A percentile compares a stretch with the other conserved stretches of the same genome.
Conservation (phyloP, 169 alveolate genomes). For the Condylostoma magnum region DNA sequence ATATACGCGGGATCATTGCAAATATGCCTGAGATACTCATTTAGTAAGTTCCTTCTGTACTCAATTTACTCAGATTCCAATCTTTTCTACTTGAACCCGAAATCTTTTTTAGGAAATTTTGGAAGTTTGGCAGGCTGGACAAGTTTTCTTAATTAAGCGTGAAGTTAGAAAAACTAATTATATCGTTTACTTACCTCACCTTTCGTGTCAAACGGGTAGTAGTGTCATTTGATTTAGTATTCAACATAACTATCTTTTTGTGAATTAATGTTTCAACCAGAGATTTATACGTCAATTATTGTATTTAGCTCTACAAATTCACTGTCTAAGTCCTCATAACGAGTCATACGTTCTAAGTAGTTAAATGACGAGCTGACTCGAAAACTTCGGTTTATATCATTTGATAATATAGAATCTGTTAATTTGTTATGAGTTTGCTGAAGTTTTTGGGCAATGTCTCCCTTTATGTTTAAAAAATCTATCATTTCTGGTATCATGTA, state of each 20-base stretch:
- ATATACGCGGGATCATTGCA: slow-evolving; percentile 26
- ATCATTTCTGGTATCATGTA: not conserved
- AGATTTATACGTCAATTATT: not conserved
- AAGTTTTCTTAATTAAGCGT: not conserved
- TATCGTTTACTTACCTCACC: not conserved
- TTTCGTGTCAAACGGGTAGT: not conserved
- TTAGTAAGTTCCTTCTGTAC: not conserved
- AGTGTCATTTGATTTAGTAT: not conserved
- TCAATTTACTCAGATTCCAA: not conserved
- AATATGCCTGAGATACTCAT: slow-evolving; percentile 11
- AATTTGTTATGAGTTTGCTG: not conserved
- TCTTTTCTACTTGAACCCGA: not conserved
- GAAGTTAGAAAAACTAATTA: not conserved
- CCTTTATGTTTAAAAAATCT: slow-evolving; percentile 28
- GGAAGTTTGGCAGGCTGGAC: slow-evolving; percentile 15
- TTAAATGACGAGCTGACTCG: not conserved
- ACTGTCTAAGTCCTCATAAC: not conserved
- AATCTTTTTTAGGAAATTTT: slow-evolving; percentile 19
- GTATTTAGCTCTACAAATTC: not conserved
- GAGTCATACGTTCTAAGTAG: not conserved
- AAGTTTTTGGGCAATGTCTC: slow-evolving; percentile 1
- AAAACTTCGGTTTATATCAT: too few relatives aligned
- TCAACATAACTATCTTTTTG: slow-evolving; percentile 8
- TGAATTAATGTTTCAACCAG: not conserved
- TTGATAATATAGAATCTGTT: too few relatives aligned